Evolutionary conservation across 306 rosid species (phyloP), one percentile per base, ranked within the genome.

Genomic region (Prunus mongolica): DNA sequence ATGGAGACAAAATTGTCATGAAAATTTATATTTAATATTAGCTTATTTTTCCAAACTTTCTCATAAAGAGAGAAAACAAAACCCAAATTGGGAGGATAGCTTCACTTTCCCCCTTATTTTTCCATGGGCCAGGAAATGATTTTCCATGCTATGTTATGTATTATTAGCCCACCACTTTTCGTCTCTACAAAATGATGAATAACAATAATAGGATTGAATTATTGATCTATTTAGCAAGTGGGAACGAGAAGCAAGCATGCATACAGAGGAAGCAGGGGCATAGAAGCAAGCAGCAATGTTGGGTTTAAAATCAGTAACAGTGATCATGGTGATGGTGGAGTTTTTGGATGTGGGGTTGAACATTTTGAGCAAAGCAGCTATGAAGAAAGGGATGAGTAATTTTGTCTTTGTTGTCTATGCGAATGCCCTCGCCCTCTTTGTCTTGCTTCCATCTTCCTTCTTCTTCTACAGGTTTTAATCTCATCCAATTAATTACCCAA

Each of bases 291-390:
- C 38, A 22, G 22, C 22, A 22, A 22, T 80, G 85, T 46, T 13
- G 81, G 74, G 77, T 0, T 68, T 73, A 8, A 81, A 75, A 71
- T 61, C 66, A 62, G 60, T 78, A 22, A 65, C 79, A 46, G 20
- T 69, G n/a, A 71, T 71, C 4, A 81, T 85, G 91, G 73, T 88
- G 74, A 68, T 32, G n/a, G 12, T 2, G 45, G 85, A 71, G 44
- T 67, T 74, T 50, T 27, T 78, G 24, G 88, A 88, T 12, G 76
- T 73, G 6, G 80, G 90, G 0, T 30, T 66, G 55, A 80, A 78
- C 82, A 88, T 84, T 22, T 28, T 82, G 2, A 6, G 78, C 24
- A 86, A 88, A 27, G 51, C 83, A 14, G 88, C 86, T 2, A 78
- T 47, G 55, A 45, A 55, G 1, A 67, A 46, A 18, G 87, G 87